Percentiles rank a stretch among this genome's conserved stretches.
Evolutionary conservation across 225 moss, liverwort and hornwort species (phyloP).

Genomic region (Ulota crispa): DNA sequence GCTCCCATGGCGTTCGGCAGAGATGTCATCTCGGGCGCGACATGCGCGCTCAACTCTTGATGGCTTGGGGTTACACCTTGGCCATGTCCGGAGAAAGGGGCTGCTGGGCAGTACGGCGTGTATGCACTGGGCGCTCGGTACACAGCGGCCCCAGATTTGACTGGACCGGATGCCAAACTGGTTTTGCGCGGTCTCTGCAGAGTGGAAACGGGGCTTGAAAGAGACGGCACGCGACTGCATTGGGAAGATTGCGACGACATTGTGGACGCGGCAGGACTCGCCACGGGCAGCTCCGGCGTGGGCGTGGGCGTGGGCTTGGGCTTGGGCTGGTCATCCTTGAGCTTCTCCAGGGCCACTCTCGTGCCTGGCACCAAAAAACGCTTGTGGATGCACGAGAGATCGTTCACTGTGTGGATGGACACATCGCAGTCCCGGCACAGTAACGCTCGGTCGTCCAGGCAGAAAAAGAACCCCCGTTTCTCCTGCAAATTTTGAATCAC

Average conservation of each 20-base stretch:
- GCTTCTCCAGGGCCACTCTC: conserved; percentile 67
- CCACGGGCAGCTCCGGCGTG: background rate
- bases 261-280: conserved; percentile 34
- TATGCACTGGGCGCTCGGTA: conserved; percentile 12
- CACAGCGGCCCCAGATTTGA: background rate
- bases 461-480: conserved; percentile 81
- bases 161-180: background rate
- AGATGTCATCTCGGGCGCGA: conserved; percentile 11
- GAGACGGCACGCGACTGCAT: conserved; percentile 12
- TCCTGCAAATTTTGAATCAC: conserved; percentile 48
- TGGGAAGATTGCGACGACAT: conserved; percentile 46
- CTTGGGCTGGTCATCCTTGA: conserved; percentile 29
- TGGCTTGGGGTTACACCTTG: conserved; percentile 22
- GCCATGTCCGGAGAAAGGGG: conserved; percentile 4
- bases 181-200: conserved; percentile 20
- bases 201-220: conserved; percentile 32
- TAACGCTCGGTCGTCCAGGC: conserved; percentile 81
- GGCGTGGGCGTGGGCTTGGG: background rate
- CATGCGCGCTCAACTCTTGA: background rate
- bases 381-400: conserved; percentile 65
- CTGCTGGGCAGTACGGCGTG: conserved; percentile 4
- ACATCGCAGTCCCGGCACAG: conserved; percentile 91
- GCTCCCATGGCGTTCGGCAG: conserved; percentile 8
- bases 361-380: conserved; percentile 77
- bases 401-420: conserved; percentile 67